Evolutionary conservation across 2,329 filamentous ascomycete species (phyloP), one percentile per base, ranked within the genome.

Genomic region (Claviceps spartinae): DNA sequence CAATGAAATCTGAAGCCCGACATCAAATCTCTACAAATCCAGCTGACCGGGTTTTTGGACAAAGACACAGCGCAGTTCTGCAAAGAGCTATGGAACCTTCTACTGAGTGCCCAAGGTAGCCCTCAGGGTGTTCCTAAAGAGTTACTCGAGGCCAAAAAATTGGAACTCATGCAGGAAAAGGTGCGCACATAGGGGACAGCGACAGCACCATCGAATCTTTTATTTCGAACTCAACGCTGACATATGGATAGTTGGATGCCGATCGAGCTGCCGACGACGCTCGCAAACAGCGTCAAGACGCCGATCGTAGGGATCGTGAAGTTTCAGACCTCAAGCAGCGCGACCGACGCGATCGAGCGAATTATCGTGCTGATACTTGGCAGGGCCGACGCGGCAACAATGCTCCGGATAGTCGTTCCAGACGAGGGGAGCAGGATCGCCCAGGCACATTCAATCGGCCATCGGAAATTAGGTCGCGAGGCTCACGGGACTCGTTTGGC

Each of bases 151-250:
- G 90, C 91, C 0, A 98, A 98, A 75, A 98, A 97, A 70, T 72
- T 87, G 45, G 93, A 98, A 68, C 74, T 98, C 47, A 88, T 93
- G 56, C 88, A 96, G 68, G 89, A 96, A 69, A 95, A 95, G 83
- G 91, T 94, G 66, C 37, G 66, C 38, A 64, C 42, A 26, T 8
- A 13, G 14, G 8, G 30, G 9, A 34, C 9, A 34, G n/a, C 30
- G 26, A 24, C 9, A 11, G 26, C 4, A 13, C n/a, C 16, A 16
- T 18, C 34, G 4, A 22, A 20, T 34, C 24, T 16, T 5, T 47
- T 41, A 3, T 41, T 26, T 3, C 14, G 9, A 5, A 24, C 20
- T 6, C 18, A 3, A 9, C 52, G 47, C 54, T 60, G 22, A 57
- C 20, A 5, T 11, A 16, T 16, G 6, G 52, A 34, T 46, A 90